Base-by-base conservation (phyloP, 176 grass and related monocot species). In the Carex littledalei region DNA sequence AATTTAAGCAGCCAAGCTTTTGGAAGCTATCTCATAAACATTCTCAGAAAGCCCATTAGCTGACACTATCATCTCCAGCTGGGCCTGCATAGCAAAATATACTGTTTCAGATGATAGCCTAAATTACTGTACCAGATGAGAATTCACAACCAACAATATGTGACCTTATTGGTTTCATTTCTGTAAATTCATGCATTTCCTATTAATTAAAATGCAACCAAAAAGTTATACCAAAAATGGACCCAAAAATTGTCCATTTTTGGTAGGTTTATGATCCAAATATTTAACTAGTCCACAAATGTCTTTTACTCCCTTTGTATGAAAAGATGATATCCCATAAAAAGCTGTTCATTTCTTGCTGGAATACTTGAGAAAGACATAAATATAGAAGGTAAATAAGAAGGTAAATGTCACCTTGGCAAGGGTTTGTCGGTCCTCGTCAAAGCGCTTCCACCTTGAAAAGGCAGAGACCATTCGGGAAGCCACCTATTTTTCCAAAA, bases 391-490 rank as follows among this genome's bases (percentile, higher is more conserved):
- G 17, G 10, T 18, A 52, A 32, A 57, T 14, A 65, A 17, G 70
- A 54, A 60, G 8, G 4, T 14, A 20, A 10, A 60, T 13, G 84
- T n/a, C 47, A 98, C 96, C 91, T 95, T 94, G 5, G 96, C 91
- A 89, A 95, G 93, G 77, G 47, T 84, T 89, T 99, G 96, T 70
- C 96, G 88, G 9, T 78, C 84, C 81, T 92, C 90, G 15, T 99
- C 93, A 43, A 89, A 99, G 35, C 96, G 91, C 71, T 64, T 94
- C 96, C 96, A 99, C 35, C 90, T 92, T 59, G 93, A 95, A 83
- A 95, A 94, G 5, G 96, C 93, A 71, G 96, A 99, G 5, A 95
- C 93, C 93, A 99, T 95, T 64, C 93, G 93, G 26, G 93, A 95
- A 63, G 93, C 96, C 63, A 95, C 96, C 96, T 99, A 60, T 66